Percentiles rank a stretch among this genome's conserved stretches.
phyloP scores from a whole-genome alignment of 2,329 filamentous ascomycete species.

The Aureobasidium sp. region DNA sequence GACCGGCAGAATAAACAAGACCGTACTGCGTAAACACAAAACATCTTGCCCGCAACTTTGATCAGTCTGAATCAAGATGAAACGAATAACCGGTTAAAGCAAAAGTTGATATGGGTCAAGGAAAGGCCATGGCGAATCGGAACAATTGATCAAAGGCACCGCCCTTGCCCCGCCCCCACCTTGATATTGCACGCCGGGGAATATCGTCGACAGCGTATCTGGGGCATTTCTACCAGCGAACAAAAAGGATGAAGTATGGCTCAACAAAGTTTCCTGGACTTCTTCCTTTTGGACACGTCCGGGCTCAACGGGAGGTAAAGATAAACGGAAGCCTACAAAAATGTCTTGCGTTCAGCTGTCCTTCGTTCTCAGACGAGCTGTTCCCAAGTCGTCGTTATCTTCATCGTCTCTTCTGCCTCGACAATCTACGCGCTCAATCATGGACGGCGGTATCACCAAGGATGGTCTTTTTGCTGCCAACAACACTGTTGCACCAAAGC shows the following conservation, averaged over 20 bases:
- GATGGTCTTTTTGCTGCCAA: constrained; percentile 28
- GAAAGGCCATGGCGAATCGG: constrained; percentile 1
- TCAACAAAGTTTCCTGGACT: background rate
- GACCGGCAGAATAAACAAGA: constrained; percentile 1
- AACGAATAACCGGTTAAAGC: background rate
- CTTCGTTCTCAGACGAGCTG: background rate
- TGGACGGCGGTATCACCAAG: constrained; percentile 25
- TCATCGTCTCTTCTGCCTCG: background rate
- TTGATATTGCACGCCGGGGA: background rate
- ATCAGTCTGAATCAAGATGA: background rate
- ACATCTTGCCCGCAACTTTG: background rate
- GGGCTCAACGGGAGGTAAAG: background rate
- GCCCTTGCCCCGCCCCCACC: constrained; percentile 3
- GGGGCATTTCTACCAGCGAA: constrained; percentile 1
- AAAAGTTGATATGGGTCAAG: background rate
- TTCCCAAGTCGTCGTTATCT: background rate
- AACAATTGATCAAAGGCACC: background rate
- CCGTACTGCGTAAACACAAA: background rate
- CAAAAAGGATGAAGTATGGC: constrained; percentile 10
- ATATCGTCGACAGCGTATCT: background rate
- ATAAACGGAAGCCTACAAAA: background rate
- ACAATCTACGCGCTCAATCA: background rate
- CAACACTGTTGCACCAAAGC: constrained; percentile 26
- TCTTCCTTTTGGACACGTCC: background rate
- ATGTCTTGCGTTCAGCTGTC: background rate